A percentile compares a stretch with the other conserved stretches of the same genome.
These are phyloP conservation scores for Neoascochyta sp. DNA, from an alignment of 2,329 filamentous ascomycete species.

Conservation along the genomic window DNA sequence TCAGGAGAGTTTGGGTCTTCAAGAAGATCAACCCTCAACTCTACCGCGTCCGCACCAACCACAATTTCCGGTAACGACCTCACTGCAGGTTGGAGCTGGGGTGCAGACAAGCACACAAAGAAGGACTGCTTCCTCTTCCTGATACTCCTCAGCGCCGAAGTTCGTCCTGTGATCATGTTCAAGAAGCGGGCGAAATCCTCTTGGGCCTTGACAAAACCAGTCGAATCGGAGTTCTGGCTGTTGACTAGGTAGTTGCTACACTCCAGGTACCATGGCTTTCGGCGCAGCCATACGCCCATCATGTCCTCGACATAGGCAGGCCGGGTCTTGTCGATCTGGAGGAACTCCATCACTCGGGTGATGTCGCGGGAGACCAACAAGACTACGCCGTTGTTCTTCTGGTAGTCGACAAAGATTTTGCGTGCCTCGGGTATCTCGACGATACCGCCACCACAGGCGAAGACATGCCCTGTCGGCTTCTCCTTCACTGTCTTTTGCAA, in stretches of 20 bases:
- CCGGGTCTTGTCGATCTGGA: conserved; percentile 82
- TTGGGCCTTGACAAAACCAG: conserved; percentile 51
- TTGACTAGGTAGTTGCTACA: conserved; percentile 96
- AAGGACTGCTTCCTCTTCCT: conserved; percentile 71
- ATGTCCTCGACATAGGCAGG: conserved; percentile 93
- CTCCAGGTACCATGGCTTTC: conserved; percentile 83
- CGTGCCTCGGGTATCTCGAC: conserved; percentile 82
- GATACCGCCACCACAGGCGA: conserved; percentile 91
- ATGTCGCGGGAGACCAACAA: conserved; percentile 85
- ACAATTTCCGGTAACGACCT: conserved; percentile 67
- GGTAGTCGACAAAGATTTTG: conserved; percentile 68
- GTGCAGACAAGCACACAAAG: conserved; percentile 87
- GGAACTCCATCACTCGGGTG: conserved; percentile 80
- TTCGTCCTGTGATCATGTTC: conserved; percentile 62
- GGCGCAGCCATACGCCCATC: conserved; percentile 81
- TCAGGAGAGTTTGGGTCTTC: conserved; percentile 61
- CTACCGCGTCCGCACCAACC: conserved; percentile 87
- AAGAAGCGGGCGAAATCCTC: conserved; percentile 73
- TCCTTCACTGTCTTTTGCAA: conserved; percentile 71
- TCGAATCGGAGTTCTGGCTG: conserved; percentile 62
- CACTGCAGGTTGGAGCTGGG: conserved; percentile 63
- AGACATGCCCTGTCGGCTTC: conserved; percentile 70
- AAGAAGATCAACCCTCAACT: conserved; percentile 87
- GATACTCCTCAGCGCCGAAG: conserved; percentile 53
- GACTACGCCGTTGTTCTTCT: conserved; percentile 74